These are phyloP conservation scores for Rubia yunnanensis DNA, from an alignment of 257 asterid species.

Conservation along the genomic window DNA sequence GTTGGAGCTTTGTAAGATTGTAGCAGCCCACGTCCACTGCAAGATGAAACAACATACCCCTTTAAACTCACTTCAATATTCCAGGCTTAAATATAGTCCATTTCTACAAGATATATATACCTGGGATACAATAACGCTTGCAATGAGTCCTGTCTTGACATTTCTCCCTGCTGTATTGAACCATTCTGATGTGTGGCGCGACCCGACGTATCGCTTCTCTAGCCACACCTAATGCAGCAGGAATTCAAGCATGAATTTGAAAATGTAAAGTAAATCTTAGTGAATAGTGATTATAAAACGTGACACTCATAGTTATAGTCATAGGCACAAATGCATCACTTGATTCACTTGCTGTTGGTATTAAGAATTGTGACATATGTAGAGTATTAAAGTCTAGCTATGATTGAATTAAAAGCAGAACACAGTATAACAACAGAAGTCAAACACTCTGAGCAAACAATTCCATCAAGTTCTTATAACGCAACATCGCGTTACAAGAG, in stretches of 20 bases:
- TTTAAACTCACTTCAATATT: background rate
- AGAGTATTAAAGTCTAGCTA: background rate
- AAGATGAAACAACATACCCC: constrained; percentile 3
- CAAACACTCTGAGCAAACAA: background rate
- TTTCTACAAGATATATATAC: constrained; percentile 22
- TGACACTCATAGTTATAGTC: background rate
- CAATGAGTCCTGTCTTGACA: constrained; percentile 89
- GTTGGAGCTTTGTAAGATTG: constrained; percentile 86
- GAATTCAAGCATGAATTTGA: background rate
- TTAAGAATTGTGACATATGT: background rate
- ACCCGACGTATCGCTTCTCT: constrained; percentile 83
- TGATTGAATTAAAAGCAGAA: background rate
- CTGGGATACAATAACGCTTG: constrained; percentile 93
- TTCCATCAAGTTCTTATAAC: background rate
- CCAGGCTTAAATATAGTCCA: background rate
- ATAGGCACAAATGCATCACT: background rate
- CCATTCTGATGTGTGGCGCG: constrained; percentile 90
- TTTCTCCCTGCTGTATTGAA: constrained; percentile 93
- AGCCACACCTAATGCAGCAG: constrained; percentile 68
- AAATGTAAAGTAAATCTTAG: background rate
- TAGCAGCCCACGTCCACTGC: constrained; percentile 99
- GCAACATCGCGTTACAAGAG: no score
- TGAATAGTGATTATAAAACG: background rate
- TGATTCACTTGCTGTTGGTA: background rate
- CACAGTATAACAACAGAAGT: background rate